Conservation (phyloP, 2,329 filamentous ascomycete species). For the Aureobasidium pullulans region DNA sequence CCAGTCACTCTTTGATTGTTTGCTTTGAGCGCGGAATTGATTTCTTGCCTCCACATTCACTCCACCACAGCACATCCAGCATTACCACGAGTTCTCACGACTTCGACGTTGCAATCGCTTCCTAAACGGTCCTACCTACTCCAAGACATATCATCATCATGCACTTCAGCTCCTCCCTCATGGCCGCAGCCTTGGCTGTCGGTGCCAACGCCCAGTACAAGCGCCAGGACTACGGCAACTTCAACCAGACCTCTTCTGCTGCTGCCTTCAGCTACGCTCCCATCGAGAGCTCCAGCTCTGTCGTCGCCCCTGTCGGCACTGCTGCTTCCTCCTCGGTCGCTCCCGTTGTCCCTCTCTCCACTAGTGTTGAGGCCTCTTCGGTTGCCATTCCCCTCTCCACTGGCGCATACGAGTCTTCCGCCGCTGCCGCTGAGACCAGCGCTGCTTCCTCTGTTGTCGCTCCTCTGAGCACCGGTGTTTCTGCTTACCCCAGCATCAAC, state of each 20-base stretch:
- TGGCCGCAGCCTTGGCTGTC: constrained; percentile 15
- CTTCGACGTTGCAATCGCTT: constrained; percentile 15
- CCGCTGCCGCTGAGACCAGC: constrained; percentile 5
- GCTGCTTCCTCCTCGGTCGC: constrained; percentile 10
- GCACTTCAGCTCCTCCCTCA: constrained; percentile 16
- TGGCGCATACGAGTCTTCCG: constrained; percentile 7
- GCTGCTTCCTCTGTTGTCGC: constrained; percentile 8
- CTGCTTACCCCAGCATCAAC: constrained; percentile 12
- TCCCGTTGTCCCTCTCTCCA: constrained; percentile 2
- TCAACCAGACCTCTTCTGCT: constrained; percentile 12
- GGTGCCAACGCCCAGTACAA: constrained; percentile 15
- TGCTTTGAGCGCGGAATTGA: constrained; percentile 17
- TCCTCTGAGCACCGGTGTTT: constrained; percentile 13
- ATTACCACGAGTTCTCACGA: constrained; percentile 11
- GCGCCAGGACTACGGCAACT: constrained; percentile 14
- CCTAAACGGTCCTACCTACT: constrained; percentile 9
- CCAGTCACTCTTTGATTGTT: constrained; percentile 25
- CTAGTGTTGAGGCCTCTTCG: constrained; percentile 14
- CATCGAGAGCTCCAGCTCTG: constrained; percentile 17
- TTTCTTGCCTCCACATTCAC: constrained; percentile 17
- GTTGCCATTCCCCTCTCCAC: constrained; percentile 12
- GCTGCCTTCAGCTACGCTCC: constrained; percentile 11
- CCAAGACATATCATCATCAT: constrained; percentile 13
- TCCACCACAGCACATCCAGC: constrained; percentile 7
- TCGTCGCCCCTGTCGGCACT: constrained; percentile 15